Evolutionary conservation across 2,329 filamentous ascomycete genomes (phyloP).

Genomic region (Stachybotrys chartarum): DNA sequence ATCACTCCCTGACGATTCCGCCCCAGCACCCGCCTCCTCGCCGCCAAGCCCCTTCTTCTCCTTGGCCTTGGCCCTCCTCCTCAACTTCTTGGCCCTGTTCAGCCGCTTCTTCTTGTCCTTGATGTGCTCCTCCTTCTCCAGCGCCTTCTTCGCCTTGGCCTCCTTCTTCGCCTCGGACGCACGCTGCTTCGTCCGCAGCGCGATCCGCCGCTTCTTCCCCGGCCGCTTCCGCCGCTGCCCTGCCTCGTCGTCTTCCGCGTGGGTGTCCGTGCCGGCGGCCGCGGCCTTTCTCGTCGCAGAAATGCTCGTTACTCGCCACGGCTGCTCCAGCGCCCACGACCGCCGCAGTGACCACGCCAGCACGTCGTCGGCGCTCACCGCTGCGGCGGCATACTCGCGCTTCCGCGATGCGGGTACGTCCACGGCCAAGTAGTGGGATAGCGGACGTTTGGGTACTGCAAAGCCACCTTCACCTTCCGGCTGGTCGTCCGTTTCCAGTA

Average conservation of each 20-base stretch:
- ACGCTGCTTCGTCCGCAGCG: conserved; percentile 38
- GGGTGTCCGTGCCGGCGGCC: conserved; percentile 3
- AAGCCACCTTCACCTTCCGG: conserved; percentile 28
- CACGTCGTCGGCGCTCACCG: conserved; percentile 47
- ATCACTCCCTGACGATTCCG: conserved; percentile 13
- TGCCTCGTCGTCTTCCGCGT: conserved; percentile 12
- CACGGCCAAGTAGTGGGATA: conserved; percentile 41
- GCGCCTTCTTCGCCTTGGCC: conserved; percentile 27
- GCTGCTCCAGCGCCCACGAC: conserved; percentile 52
- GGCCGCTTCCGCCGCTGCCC: conserved; percentile 34
- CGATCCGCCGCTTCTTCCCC: conserved; percentile 53
- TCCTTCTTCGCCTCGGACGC: conserved; percentile 32
- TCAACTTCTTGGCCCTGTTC: conserved; percentile 54
- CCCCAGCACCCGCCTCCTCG: conserved; percentile 9
- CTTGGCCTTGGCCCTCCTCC: conserved; percentile 49
- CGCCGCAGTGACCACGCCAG: conserved; percentile 32
- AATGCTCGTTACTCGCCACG: conserved; percentile 49
- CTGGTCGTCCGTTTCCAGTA: conserved; percentile 38
- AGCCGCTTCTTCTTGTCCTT: conserved; percentile 56
- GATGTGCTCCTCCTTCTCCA: conserved; percentile 48
- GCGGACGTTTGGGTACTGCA: conserved; percentile 27
- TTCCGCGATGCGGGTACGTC: conserved; percentile 27
- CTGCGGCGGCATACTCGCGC: conserved; percentile 33
- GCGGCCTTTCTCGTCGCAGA: conserved; percentile 22
- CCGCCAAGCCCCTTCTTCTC: conserved; percentile 36